Percentiles rank a stretch among this genome's conserved stretches.
Evolutionary conservation across 495 filamentous ascomycete species (phyloP).

Genomic region (Talaromyces liani): DNA sequence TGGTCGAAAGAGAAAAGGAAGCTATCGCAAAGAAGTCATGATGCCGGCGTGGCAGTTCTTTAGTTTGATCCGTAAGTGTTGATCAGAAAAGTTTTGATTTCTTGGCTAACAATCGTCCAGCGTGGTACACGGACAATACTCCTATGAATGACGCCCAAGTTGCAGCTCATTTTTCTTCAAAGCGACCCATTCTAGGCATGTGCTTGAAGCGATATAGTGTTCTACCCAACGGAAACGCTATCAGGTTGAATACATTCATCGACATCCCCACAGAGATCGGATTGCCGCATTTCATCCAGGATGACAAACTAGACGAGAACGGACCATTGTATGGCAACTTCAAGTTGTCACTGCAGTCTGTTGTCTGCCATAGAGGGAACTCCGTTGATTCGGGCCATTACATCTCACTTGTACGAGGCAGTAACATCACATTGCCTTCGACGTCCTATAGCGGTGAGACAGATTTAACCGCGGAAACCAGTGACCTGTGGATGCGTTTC

Average conservation of each 20-base stretch:
- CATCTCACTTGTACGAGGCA: slow-evolving; percentile 69
- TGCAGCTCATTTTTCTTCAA: slow-evolving; percentile 61
- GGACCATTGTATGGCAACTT: slow-evolving; percentile 70
- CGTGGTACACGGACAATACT: slow-evolving; percentile 63
- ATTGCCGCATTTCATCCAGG: slow-evolving; percentile 82
- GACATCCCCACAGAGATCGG: slow-evolving; percentile 89
- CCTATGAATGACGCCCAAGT: slow-evolving; percentile 63
- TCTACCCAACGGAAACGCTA: slow-evolving; percentile 56
- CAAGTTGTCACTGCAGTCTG: slow-evolving; percentile 80
- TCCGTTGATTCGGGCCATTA: slow-evolving; percentile 93
- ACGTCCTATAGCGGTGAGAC: slow-evolving; percentile 42
- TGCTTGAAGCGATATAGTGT: slow-evolving; percentile 88
- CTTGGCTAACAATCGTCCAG: slow-evolving; percentile 36
- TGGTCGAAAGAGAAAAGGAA: slow-evolving; percentile 30
- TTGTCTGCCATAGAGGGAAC: slow-evolving; percentile 84
- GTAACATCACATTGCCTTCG: slow-evolving; percentile 35
- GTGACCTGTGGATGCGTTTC: slow-evolving; percentile 76
- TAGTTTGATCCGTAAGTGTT: slow-evolving; percentile 68
- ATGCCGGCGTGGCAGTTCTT: slow-evolving; percentile 99
- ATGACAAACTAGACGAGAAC: slow-evolving; percentile 58
- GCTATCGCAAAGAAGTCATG: slow-evolving; percentile 71
- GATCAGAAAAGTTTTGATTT: not conserved
- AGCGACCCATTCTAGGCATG: slow-evolving; percentile 79
- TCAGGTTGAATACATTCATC: slow-evolving; percentile 68
- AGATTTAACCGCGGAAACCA: slow-evolving; percentile 42